A percentile compares a stretch with the other conserved stretches of the same genome.
These are phyloP conservation scores for Cichorium intybus DNA, from an alignment of 140 eudicot genomes.

Conservation along the genomic window DNA sequence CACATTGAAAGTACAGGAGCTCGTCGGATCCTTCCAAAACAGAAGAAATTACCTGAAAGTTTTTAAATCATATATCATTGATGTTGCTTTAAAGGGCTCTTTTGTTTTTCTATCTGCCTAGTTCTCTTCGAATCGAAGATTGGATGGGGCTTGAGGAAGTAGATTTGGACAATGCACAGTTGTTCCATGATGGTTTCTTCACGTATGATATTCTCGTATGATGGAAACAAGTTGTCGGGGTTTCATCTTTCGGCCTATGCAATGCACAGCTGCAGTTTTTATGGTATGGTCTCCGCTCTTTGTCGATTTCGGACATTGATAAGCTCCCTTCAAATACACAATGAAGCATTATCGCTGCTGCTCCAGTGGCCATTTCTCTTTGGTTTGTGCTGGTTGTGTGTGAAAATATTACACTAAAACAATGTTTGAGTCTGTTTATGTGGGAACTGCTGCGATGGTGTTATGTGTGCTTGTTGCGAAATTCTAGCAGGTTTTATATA, in stretches of 20 bases:
- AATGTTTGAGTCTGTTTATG: no score
- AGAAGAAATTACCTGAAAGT: no score
- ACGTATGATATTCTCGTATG: constrained; percentile 25
- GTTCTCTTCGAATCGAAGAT: not conserved
- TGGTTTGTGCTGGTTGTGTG: no score
- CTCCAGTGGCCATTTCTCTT: no score
- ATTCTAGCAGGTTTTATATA: no score
- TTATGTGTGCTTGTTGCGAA: no score
- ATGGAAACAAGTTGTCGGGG: constrained; percentile 15
- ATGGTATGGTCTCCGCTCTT: constrained; percentile 44
- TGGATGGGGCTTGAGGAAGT: constrained; percentile 8
- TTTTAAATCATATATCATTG: no score
- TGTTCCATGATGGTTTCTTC: constrained; percentile 11
- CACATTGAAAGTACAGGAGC: no score
- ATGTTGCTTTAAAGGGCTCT: not conserved
- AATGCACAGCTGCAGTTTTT: constrained; percentile 40
- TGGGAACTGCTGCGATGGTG: no score
- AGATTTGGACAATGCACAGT: constrained; percentile 24
- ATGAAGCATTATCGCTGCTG: constrained; percentile 26
- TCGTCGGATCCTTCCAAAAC: no score
- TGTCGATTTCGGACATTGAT: constrained; percentile 19
- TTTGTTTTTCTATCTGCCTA: constrained; percentile 4
- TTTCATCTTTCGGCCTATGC: constrained; percentile 29
- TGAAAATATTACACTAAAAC: no score
- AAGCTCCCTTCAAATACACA: constrained; percentile 33